Conservation (phyloP, 2,329 filamentous ascomycete genomes). For the Periconia sp. region DNA sequence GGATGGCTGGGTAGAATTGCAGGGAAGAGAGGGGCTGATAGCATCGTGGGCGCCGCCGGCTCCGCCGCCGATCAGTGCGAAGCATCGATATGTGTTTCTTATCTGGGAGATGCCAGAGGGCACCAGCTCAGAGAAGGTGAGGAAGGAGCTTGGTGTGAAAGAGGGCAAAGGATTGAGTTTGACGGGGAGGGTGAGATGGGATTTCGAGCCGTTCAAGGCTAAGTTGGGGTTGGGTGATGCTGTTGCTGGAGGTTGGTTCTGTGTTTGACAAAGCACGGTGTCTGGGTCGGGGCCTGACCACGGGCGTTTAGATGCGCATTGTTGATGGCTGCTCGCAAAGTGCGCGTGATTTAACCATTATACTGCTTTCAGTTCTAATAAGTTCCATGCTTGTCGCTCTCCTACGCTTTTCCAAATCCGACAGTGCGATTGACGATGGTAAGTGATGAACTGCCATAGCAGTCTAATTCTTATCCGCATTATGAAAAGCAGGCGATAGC, state of each 20-base stretch:
- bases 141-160: background rate
- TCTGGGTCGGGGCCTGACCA: too few species aligned
- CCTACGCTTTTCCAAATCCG: too few species aligned
- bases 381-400: too few species aligned
- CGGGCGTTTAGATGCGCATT: too few species aligned
- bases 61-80: background rate
- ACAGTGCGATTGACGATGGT: too few species aligned
- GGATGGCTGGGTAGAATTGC: background rate
- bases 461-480: too few species aligned
- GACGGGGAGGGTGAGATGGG: background rate
- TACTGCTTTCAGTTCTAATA: too few species aligned
- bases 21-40: slow-evolving; percentile 1
- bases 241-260: slow-evolving; percentile 4
- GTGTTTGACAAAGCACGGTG: too few species aligned
- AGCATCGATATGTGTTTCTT: slow-evolving; percentile 7
- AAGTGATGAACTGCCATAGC: too few species aligned
- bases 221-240: background rate
- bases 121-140: slow-evolving; percentile 1
- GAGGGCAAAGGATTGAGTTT: background rate
- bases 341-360: too few species aligned
- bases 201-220: slow-evolving; percentile 1
- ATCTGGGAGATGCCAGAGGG: slow-evolving; percentile 6
- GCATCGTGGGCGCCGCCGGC: slow-evolving; percentile 1
- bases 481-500: too few species aligned
- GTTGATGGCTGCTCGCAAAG: too few species aligned